Conservation (phyloP, 2,329 filamentous ascomycete species). For the Cladophialophora bantiana region DNA sequence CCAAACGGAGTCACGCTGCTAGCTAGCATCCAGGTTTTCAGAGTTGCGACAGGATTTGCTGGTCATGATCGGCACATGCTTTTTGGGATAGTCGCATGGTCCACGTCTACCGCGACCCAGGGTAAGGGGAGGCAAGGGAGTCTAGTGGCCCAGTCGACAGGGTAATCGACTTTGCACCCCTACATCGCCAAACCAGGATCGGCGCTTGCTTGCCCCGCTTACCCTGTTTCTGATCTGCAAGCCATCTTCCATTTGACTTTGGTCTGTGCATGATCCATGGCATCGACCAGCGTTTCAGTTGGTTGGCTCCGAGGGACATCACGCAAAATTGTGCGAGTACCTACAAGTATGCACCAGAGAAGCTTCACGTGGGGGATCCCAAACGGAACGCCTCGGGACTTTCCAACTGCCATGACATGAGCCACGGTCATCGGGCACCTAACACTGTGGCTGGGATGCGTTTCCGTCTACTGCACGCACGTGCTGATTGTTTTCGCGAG, state of each 20-base stretch:
- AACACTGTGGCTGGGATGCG: background rate
- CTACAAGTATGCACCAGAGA: background rate
- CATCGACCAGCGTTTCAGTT: constrained; percentile 7
- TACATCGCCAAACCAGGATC: constrained; percentile 16
- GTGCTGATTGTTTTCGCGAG: background rate
- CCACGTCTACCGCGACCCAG: background rate
- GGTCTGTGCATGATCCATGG: constrained; percentile 1
- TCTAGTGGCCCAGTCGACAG: background rate
- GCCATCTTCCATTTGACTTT: background rate
- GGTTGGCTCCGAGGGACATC: background rate
- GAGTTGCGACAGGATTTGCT: background rate
- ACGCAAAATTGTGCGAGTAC: background rate
- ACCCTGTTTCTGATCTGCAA: constrained; percentile 14
- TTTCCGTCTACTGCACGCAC: background rate
- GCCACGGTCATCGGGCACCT: background rate
- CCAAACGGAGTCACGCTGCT: background rate
- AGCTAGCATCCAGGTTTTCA: background rate
- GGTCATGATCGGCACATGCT: background rate
- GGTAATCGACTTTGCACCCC: background rate
- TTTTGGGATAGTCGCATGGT: constrained; percentile 2
- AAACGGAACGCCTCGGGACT: constrained; percentile 5
- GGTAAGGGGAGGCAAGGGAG: background rate
- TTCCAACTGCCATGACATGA: background rate
- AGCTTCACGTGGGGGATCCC: background rate
- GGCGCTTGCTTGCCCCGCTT: constrained; percentile 7